A percentile compares a stretch with the other conserved stretches of the same genome.
These are phyloP conservation scores for Gossypium anomalum DNA, from an alignment of 345 rosid species.

Conservation along the genomic window DNA sequence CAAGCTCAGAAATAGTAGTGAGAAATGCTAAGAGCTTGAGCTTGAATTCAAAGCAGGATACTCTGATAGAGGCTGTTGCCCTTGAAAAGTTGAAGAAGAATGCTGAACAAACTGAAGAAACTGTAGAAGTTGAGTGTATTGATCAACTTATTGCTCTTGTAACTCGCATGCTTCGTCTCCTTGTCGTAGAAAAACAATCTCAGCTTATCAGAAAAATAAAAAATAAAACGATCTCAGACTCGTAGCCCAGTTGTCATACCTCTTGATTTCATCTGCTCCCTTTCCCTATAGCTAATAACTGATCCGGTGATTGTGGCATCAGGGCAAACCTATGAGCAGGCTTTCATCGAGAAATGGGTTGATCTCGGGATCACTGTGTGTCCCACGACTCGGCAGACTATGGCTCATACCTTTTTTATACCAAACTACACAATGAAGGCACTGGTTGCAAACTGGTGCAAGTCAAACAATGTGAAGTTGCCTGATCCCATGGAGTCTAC, in stretches of 20 bases:
- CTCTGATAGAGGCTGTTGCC: constrained; percentile 91
- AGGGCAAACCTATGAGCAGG: constrained; percentile 93
- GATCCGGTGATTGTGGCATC: constrained; percentile 95
- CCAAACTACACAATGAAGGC: constrained; percentile 97
- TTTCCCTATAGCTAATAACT: constrained; percentile 93
- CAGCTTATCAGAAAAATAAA: no score
- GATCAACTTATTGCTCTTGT: constrained; percentile 64
- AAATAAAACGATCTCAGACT: constrained; percentile 66
- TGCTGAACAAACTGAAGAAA: constrained; percentile 82
- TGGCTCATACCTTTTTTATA: constrained; percentile 70
- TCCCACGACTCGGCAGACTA: constrained; percentile 85
- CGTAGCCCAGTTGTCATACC: constrained; percentile 81
- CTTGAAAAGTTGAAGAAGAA: constrained; percentile 51
- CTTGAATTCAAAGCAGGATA: constrained; percentile 85
- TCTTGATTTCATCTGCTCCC: constrained; percentile 91
- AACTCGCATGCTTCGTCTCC: constrained; percentile 74
- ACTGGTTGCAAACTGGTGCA: constrained; percentile 91
- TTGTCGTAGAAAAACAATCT: constrained; percentile 28
- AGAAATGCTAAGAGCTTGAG: constrained; percentile 67
- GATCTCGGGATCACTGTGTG: constrained; percentile 87
- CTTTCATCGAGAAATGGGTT: constrained; percentile 86
- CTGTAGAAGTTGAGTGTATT: constrained; percentile 66
- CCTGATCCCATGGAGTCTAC: constrained; percentile 64
- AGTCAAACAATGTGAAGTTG: constrained; percentile 68
- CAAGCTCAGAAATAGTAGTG: constrained; percentile 56